phyloP scores from a whole-genome alignment of 2,329 filamentous ascomycete species.

The Exophiala xenobiotica region DNA sequence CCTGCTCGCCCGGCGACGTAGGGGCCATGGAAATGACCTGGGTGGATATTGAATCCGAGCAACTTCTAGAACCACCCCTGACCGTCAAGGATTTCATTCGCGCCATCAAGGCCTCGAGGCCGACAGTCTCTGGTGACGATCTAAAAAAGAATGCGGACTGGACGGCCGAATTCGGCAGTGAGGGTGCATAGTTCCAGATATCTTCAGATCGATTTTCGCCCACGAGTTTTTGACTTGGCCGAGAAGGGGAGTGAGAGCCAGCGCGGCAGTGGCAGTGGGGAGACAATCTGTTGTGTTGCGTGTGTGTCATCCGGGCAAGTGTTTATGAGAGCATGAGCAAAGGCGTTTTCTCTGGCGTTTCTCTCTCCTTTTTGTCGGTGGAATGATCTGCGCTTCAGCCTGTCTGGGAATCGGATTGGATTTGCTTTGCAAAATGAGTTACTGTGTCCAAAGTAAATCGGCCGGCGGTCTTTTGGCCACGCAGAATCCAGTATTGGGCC shows the following conservation, averaged over 20 bases:
- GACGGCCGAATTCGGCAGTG: slow-evolving; percentile 94
- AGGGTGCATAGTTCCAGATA: slow-evolving; percentile 58
- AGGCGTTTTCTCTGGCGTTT: background rate
- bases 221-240: too few species aligned
- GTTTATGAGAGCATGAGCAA: slow-evolving; percentile 4
- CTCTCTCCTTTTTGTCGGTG: too few species aligned
- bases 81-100: slow-evolving; percentile 90
- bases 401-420: too few species aligned
- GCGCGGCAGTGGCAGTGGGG: too few species aligned
- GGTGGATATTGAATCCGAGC: slow-evolving; percentile 79
- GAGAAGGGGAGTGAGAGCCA: too few species aligned
- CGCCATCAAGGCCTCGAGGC: slow-evolving; percentile 81
- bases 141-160: slow-evolving; percentile 82
- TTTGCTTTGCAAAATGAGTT: too few species aligned
- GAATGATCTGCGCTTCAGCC: too few species aligned
- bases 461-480: too few species aligned
- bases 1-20: slow-evolving; percentile 87
- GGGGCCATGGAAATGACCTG: slow-evolving; percentile 92
- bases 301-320: too few species aligned
- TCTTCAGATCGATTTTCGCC: background rate
- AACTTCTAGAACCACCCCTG: slow-evolving; percentile 81
- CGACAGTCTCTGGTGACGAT: slow-evolving; percentile 87
- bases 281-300: too few species aligned
- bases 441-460: too few species aligned
- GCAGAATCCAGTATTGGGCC: too few species aligned